phyloP scores from a whole-genome alignment of 1,139 yeast species.

The Geotrichum histeridarum region DNA sequence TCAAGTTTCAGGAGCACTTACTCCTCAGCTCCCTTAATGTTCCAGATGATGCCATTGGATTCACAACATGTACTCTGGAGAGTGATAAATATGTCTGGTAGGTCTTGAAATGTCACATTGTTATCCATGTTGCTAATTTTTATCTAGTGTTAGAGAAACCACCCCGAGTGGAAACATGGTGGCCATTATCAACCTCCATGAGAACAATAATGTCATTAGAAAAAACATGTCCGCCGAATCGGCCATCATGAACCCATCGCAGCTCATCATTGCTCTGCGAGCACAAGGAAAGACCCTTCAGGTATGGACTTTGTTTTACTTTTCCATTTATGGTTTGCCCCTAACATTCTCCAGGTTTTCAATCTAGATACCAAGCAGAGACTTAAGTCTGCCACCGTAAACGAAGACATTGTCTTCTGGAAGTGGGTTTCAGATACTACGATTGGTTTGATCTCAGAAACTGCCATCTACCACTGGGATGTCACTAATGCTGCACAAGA shows the following conservation, averaged over 20 bases:
- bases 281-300: constrained; percentile 96
- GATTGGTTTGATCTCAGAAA: constrained; percentile 80
- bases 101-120: constrained; percentile 19
- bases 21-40: constrained; percentile 82
- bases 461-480: constrained; percentile 73
- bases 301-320: constrained; percentile 23
- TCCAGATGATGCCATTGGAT: constrained; percentile 78
- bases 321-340: not conserved
- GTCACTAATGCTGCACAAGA: constrained; percentile 68
- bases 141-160: constrained; percentile 68
- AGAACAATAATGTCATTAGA: constrained; percentile 68
- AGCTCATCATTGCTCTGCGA: constrained; percentile 83
- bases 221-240: constrained; percentile 97
- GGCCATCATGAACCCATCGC: constrained; percentile 91
- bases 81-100: constrained; percentile 75
- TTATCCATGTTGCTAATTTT: not conserved
- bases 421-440: constrained; percentile 75
- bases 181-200: constrained; percentile 80
- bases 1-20: constrained; percentile 91
- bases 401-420: constrained; percentile 93
- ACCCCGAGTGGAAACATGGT: constrained; percentile 72
- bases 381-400: constrained; percentile 78
- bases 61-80: constrained; percentile 89
- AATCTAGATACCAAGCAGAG: constrained; percentile 83
- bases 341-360: constrained; percentile 48